Base-by-base conservation (phyloP, 73 alveolate genomes). In the Paramecium caudatum region DNA sequence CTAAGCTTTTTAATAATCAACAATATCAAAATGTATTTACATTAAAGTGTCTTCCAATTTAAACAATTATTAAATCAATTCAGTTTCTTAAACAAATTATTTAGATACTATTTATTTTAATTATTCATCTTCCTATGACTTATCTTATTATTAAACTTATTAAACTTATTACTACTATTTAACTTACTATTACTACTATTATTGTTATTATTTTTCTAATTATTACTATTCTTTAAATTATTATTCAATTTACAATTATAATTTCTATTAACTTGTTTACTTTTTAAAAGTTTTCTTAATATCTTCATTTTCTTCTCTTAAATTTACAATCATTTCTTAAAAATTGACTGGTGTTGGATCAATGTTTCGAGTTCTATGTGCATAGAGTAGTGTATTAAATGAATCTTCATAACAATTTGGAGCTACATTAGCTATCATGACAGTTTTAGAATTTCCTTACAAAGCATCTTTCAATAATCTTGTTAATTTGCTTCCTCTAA, bases 401-500 rank as follows among this genome's bases (percentile, higher is more conserved):
- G 98, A 96, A 82, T 97, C 99, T 82, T 96, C 98, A 78, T 68
- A 91, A 37, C 82, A 82, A 7, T 96, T 91, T 5, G 99, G 99
- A 81, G 96, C 84, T 10, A 97, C 93, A 82, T 96, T 93, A 4
- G 99, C 99, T 19, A 97, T 96, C 98, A 97, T 95, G 1, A 93
- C 50, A 23, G 98, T 97, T 84, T 91, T 97, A 3, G 98, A 91
- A 83, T 96, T 96, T n/a, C 98, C 97, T 45, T 96, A 96, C 17
- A 96, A 91, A 13, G 98, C 93, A 63, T 97, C 99, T 84, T 97
- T 97, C 25, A 97, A 87, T 5, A 97, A 93, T 61, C 97, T 86
- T 8, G 99, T 97, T 15, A 97, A 94, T 70, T 97, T 97, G 16
- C 98, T 94, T 21, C 96, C 97, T 91, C 99, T 90, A 83, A 93